Evolutionary conservation across 257 asterid genomes (phyloP), one percentile per base, ranked within the genome.

Genomic region (Penstemon davidsonii): DNA sequence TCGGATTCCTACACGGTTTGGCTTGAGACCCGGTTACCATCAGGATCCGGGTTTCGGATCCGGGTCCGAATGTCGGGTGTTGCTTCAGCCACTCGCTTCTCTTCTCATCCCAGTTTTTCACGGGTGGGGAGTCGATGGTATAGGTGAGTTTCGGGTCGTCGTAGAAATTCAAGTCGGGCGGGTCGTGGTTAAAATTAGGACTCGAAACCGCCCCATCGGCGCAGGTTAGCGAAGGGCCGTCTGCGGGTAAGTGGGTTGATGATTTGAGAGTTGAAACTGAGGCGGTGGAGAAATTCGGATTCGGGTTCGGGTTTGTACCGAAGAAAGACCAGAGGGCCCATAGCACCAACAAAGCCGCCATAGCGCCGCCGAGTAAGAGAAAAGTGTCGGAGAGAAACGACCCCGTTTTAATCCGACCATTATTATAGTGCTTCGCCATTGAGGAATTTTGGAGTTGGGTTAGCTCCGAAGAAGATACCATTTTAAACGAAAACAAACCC

Each of bases 21-120:
- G 96, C 73, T 53, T 91, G 97, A 0, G 99, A 94, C 0, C 97
- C 97, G 4, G 96, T 84, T 37, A 94, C 87, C 93, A 94, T 82
- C n/a, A 94, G 46, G 38, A 94, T 68, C 49, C 96, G 85, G 1
- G 62, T 70, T 55, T 67, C 82, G 0, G 79, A 68, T 0, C 89
- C 92, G 73, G 90, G 66, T 10, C 69, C 55, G 60, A 88, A 87
- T 0, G 93, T 73, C 0, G 96, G 99, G 67, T 94, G 97, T 60
- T 83, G 85, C 64, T 67, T 61, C 67, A 94, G 80, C 99, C 99
- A 94, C 15, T 72, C 74, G 0, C 49, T 46, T 12, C 99, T 71
- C 77, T 88, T 94, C 78, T 78, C 80, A 58, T 91, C 97, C 99
- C 99, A 94, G 41, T 86, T 79, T 72, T 67, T 75, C 0, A 82